phyloP scores from a whole-genome alignment of 352 stramenopile species.

The Pythium aristosporum region DNA sequence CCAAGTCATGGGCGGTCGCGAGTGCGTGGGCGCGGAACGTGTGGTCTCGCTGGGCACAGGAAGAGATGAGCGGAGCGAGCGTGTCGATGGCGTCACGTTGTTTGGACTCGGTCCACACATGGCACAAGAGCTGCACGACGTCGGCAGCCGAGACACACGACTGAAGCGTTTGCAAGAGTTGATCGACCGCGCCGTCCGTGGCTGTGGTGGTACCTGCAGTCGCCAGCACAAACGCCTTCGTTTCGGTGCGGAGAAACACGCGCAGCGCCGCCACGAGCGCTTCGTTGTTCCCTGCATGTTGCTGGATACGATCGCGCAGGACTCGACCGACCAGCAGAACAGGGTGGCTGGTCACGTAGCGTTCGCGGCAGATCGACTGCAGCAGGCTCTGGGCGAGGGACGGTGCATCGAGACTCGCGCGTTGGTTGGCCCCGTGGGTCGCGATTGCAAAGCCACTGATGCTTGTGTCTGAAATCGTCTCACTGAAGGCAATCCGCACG shows the following conservation, averaged over 20 bases:
- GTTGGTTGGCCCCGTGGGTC: neutral
- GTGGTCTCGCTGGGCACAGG: constrained; percentile 10
- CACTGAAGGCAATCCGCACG: constrained; percentile 27
- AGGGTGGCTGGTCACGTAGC: neutral
- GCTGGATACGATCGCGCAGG: neutral
- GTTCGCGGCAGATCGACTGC: neutral
- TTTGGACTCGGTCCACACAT: constrained; percentile 8
- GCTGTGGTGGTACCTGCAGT: neutral
- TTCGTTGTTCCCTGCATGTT: neutral
- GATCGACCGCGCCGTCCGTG: neutral
- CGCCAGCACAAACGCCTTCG: neutral
- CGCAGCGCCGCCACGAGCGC: neutral
- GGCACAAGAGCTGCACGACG: constrained; percentile 15
- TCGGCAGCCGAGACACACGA: constrained; percentile 13
- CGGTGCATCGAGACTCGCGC: neutral
- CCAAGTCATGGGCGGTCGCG: constrained; percentile 37
- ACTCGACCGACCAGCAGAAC: neutral
- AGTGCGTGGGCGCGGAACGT: constrained; percentile 27
- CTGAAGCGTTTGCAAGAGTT: constrained; percentile 26
- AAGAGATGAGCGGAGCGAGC: constrained; percentile 19
- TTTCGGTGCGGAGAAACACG: neutral
- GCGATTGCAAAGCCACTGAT: neutral
- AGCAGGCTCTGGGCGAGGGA: neutral
- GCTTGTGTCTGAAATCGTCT: neutral
- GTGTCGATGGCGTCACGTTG: constrained; percentile 2